Percentiles rank a stretch among this genome's conserved stretches.
Evolutionary conservation across 208 protist species (phyloP).

Genomic region (Leishmania arabica): DNA sequence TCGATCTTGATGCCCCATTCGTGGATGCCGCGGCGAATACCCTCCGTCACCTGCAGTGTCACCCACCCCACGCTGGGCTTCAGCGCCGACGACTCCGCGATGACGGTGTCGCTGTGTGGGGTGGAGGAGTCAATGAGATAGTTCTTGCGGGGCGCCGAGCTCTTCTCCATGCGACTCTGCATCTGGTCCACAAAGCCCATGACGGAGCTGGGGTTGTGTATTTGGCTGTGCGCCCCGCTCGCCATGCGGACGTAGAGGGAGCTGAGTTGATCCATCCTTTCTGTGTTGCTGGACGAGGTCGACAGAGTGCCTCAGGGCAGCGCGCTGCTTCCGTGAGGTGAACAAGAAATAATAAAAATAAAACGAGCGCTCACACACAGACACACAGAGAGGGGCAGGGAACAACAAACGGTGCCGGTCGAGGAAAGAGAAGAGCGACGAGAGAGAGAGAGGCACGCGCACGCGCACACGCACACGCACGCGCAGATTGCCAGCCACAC

Average conservation of each 20-base stretch:
- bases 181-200: conserved; percentile 79
- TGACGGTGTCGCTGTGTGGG: conserved; percentile 86
- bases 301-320: not conserved
- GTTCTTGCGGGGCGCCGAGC: conserved; percentile 76
- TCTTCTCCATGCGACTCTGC: conserved; percentile 64
- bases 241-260: conserved; percentile 76
- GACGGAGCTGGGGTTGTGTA: conserved; percentile 65
- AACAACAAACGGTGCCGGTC: not conserved
- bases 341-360: not conserved
- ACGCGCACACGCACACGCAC: not conserved
- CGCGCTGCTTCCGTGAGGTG: not conserved
- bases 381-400: not conserved
- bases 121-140: conserved; percentile 90
- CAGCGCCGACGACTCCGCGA: conserved; percentile 88
- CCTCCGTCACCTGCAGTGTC: conserved; percentile 91
- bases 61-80: conserved; percentile 93
- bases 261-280: conserved; percentile 80
- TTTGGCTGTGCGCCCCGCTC: conserved; percentile 62
- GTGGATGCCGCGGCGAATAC: conserved; percentile 84
- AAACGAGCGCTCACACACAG: not conserved
- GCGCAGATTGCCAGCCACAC: not conserved
- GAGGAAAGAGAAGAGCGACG: too few species aligned
- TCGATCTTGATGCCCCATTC: conserved; percentile 93
- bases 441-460: not conserved
- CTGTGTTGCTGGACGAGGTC: not conserved